Percentiles rank a stretch among this genome's conserved stretches.
Conservation (phyloP, 257 asterid species). For the Solanum lycopersicoides region DNA sequence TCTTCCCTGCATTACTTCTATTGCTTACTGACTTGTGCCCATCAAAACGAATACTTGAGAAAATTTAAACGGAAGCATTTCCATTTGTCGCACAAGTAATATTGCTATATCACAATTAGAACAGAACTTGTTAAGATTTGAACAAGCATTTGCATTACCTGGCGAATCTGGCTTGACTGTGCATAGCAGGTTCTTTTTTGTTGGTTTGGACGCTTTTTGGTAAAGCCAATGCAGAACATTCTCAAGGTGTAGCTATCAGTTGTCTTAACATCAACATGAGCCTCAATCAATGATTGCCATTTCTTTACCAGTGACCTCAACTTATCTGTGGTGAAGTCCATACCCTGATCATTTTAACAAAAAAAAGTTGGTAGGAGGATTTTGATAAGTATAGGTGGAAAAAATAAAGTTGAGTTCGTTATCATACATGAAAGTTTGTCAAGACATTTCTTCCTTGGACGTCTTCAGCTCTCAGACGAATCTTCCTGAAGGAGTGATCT, state of each 20-base stretch:
- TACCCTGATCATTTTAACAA: slow-evolving; percentile 34
- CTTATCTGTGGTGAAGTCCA: slow-evolving; percentile 73
- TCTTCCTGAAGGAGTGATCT: slow-evolving; percentile 79
- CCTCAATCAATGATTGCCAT: slow-evolving; percentile 73
- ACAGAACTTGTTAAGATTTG: neutral
- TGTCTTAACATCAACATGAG: slow-evolving; percentile 87
- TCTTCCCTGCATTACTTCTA: neutral
- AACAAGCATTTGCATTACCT: slow-evolving; percentile 22
- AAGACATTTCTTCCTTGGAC: slow-evolving; percentile 81
- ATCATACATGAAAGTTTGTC: slow-evolving; percentile 66
- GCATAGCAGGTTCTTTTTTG: slow-evolving; percentile 91
- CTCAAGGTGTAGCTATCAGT: slow-evolving; percentile 56
- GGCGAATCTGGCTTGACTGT: slow-evolving; percentile 73
- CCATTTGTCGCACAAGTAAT: neutral
- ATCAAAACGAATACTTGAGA: neutral
- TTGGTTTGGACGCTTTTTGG: slow-evolving; percentile 79
- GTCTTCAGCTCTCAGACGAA: slow-evolving; percentile 78
- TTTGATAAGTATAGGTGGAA: neutral
- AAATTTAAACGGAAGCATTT: neutral
- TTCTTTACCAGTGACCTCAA: slow-evolving; percentile 71
- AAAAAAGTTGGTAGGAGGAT: neutral
- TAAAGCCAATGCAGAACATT: slow-evolving; percentile 80
- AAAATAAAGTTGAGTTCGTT: neutral
- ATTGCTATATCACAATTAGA: neutral
- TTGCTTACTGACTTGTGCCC: neutral